Base-by-base conservation (phyloP, 2,329 filamentous ascomycete species). In the Sordariomycetes sp. region DNA sequence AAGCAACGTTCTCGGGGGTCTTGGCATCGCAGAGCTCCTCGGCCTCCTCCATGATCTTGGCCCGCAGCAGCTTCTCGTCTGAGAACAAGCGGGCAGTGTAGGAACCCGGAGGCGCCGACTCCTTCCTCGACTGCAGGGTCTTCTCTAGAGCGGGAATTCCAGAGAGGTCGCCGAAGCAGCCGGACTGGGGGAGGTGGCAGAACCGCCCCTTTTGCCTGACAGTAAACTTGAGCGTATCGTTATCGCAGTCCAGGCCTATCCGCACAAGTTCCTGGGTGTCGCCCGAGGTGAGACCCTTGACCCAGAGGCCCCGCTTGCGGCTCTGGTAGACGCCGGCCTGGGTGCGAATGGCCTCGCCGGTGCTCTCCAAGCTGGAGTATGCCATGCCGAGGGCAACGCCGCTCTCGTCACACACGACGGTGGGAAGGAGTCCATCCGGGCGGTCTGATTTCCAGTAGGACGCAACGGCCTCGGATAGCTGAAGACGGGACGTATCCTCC, bases 11-110 rank as follows among this genome's bases (percentile, higher is more conserved):
- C 62, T 92, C 80, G 61, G 89, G 88, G 0, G 85, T 86, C 63
- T 85, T 85, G 18, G 94, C 93, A 62, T 94, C 85, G 68, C 93
- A 97, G 50, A 99, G 80, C 74, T 99, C 94, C 67, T 95, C 89
- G 0, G 94, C 94, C 71, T 99, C 94, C 72, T 99, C 94, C 85
- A 97, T 95, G 59, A 99, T 97, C 79, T 99, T 99, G 3, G 94
- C 94, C 51, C 89, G 82, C 58, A 97, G 75, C 58, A 99, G 80
- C 70, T 95, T 92, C 65, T 90, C 83, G 62, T 99, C 94, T 20
- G 87, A 92, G 77, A 97, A 99, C 1, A 99, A 77, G 37, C 93
- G 81, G 20, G 91, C 90, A 4, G 94, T 99, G 72, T 99, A 99
- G 14, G 94, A 99, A 1, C 92, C 93, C 63, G 81, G 81, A 0